Evolutionary conservation across 306 rosid genomes (phyloP).

Genomic region (Prunus campanulata): DNA sequence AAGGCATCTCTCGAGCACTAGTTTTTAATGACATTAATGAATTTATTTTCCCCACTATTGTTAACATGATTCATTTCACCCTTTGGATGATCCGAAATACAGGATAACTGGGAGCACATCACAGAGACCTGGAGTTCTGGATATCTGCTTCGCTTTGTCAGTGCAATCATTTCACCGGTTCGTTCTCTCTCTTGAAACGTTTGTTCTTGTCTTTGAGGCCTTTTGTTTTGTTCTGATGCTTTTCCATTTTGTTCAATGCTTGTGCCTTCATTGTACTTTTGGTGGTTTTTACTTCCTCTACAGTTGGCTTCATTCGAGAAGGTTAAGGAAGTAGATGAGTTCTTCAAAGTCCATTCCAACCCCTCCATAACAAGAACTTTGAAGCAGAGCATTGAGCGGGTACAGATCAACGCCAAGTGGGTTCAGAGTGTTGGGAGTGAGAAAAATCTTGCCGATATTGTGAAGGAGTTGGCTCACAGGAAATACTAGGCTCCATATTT

Average conservation of each 20-base stretch:
- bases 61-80: not conserved
- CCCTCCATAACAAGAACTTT: conserved; percentile 68
- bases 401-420: conserved; percentile 71
- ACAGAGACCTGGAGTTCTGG: conserved; percentile 69
- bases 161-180: conserved; percentile 72
- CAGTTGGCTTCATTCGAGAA: conserved; percentile 87
- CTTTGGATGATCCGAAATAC: conserved; percentile 13
- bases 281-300: not conserved
- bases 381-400: conserved; percentile 86
- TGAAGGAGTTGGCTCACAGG: conserved; percentile 52
- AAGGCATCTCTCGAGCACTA: conserved; percentile 49
- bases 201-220: not conserved
- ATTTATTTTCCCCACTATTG: not conserved
- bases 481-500: not conserved
- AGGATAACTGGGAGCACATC: conserved; percentile 73
- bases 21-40: not conserved
- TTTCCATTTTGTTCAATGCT: not conserved
- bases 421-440: conserved; percentile 61
- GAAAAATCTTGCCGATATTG: conserved; percentile 37
- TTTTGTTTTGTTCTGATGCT: not conserved
- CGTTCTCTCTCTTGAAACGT: conserved; percentile 16
- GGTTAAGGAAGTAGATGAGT: conserved; percentile 77
- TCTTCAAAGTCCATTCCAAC: conserved; percentile 51
- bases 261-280: too few species aligned
- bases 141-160: conserved; percentile 61